Evolutionary conservation across 163 green algal genomes (phyloP).

Genomic region (Smithsoniella earleae): DNA sequence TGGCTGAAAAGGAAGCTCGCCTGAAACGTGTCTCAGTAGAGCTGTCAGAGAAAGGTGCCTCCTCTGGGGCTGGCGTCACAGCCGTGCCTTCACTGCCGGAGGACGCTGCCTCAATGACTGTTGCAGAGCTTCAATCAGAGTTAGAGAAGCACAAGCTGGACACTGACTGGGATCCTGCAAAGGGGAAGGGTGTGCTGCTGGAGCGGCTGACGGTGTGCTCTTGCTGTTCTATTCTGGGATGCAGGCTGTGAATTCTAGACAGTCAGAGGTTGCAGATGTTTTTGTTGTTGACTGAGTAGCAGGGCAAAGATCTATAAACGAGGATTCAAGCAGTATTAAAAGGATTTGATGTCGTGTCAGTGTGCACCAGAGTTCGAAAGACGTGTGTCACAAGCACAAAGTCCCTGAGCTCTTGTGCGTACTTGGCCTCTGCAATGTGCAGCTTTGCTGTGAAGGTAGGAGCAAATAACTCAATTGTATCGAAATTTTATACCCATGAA

Average conservation of each 20-base stretch:
- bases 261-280: background rate
- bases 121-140: background rate
- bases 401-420: too few species aligned
- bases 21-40: background rate
- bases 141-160: background rate
- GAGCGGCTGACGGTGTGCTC: background rate
- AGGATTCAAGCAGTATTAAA: background rate
- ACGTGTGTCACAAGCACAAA: background rate
- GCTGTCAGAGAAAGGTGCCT: background rate
- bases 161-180: slow-evolving; percentile 13
- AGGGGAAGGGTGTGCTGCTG: background rate
- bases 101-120: background rate
- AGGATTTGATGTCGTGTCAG: background rate
- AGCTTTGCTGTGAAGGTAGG: too few species aligned
- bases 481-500: too few species aligned
- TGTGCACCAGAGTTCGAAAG: background rate
- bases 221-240: background rate
- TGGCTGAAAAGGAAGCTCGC: background rate
- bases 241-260: too few species aligned
- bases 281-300: background rate
- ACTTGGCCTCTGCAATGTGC: too few species aligned
- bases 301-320: background rate
- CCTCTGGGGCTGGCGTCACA: background rate
- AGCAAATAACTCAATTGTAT: too few species aligned
- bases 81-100: background rate